Evolutionary conservation across 169 alveolate species (phyloP).

Genomic region (Cryptosporidium xiaoi): DNA sequence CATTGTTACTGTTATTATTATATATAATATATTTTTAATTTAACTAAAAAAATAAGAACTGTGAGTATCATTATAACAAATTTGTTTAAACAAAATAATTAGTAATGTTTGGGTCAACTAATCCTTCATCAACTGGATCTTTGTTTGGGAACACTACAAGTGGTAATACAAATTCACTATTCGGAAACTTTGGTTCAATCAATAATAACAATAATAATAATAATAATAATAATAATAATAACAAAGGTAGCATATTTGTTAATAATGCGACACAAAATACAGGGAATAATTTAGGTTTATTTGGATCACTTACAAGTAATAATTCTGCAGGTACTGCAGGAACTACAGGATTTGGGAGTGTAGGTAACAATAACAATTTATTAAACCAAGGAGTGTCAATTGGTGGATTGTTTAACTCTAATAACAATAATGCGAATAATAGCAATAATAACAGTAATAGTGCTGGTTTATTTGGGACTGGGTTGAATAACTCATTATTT

Average conservation of each 20-base stretch:
- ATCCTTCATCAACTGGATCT: background rate
- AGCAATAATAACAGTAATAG: background rate
- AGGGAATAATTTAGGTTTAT: background rate
- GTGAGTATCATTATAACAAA: background rate
- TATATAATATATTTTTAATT: too few species aligned
- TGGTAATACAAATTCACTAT: background rate
- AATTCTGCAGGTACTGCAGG: background rate
- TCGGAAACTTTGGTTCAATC: background rate
- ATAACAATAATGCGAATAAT: background rate
- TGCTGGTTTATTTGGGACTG: slow-evolving; percentile 14
- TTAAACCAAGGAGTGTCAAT: too few species aligned
- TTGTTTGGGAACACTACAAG: slow-evolving; percentile 14
- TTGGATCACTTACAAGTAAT: background rate
- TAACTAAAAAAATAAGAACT: background rate
- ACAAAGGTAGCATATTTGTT: background rate
- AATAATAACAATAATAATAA: too few species aligned
- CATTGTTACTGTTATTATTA: background rate
- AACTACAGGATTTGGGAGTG: slow-evolving; percentile 1
- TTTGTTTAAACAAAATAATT: background rate
- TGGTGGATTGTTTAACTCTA: background rate
- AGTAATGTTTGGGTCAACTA: slow-evolving; percentile 11
- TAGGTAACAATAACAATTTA: background rate
- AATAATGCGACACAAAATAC: background rate
- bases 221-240: too few species aligned
- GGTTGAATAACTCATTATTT: background rate